Conservation (phyloP, 2,329 filamentous ascomycete species). For the Teratosphaeriaceae sp. region DNA sequence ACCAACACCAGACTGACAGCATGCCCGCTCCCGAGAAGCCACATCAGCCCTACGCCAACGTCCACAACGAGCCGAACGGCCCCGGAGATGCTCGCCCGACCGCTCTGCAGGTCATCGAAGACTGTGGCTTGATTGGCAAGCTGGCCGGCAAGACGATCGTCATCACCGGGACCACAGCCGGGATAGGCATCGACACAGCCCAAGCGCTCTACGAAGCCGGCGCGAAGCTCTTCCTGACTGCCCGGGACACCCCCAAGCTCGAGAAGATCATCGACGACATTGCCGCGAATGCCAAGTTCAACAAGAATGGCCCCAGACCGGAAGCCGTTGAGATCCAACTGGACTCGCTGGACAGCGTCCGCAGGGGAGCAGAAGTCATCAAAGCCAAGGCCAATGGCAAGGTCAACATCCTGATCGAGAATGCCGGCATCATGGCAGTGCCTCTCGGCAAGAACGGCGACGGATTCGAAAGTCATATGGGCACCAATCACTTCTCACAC, state of each 20-base stretch:
- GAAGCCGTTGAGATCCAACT: constrained; percentile 26
- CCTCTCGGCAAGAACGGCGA: constrained; percentile 36
- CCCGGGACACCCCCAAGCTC: constrained; percentile 37
- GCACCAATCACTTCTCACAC: constrained; percentile 47
- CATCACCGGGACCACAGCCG: constrained; percentile 41
- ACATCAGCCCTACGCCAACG: constrained; percentile 21
- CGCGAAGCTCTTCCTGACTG: constrained; percentile 40
- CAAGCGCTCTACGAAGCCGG: constrained; percentile 41
- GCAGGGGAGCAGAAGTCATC: constrained; percentile 23
- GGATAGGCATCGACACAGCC: constrained; percentile 41
- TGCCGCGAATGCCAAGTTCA: constrained; percentile 14
- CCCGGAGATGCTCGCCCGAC: constrained; percentile 25
- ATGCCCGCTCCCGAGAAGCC: constrained; percentile 21
- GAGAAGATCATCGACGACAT: constrained; percentile 26
- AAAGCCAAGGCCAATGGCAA: constrained; percentile 6
- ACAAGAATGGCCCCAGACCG: constrained; percentile 14
- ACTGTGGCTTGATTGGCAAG: constrained; percentile 25
- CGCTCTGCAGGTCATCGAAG: constrained; percentile 20
- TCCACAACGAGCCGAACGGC: constrained; percentile 16
- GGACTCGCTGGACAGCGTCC: constrained; percentile 27
- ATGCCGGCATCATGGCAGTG: constrained; percentile 35
- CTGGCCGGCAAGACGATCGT: constrained; percentile 34
- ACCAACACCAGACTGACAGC: too few species aligned
- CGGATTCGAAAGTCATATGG: constrained; percentile 46
- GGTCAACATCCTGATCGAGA: constrained; percentile 15